Evolutionary conservation across 192 early-diverging fungal genomes (phyloP).

Genomic region (Backusella circina): DNA sequence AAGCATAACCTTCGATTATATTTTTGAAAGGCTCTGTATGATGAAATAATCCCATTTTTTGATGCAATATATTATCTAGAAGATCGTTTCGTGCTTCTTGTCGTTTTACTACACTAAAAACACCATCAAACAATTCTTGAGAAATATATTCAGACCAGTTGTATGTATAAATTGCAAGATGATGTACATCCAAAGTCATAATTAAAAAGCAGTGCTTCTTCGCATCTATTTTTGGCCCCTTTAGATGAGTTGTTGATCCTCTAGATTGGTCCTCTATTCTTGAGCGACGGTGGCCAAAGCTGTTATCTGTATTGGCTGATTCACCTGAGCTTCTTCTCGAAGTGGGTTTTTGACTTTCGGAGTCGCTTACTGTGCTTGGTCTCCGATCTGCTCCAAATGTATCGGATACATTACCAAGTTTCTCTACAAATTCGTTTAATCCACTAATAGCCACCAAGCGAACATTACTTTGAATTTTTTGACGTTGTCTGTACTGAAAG

Average conservation of each 20-base stretch:
- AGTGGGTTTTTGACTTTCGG: constrained; percentile 1
- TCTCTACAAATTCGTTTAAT: constrained; percentile 42
- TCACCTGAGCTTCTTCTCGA: constrained; percentile 14
- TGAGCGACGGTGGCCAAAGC: neutral
- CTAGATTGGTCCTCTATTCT: constrained; percentile 15
- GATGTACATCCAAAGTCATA: constrained; percentile 45
- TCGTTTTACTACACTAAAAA: constrained; percentile 42
- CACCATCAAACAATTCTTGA: constrained; percentile 38
- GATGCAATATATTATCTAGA: constrained; percentile 48
- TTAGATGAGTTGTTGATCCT: neutral
- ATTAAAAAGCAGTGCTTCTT: constrained; percentile 44
- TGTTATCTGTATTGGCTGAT: constrained; percentile 2
- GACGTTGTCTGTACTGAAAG: neutral
- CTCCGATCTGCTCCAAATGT: constrained; percentile 25
- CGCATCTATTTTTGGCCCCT: constrained; percentile 7
- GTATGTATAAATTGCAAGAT: constrained; percentile 45
- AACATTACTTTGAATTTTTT: constrained; percentile 23
- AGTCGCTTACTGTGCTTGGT: constrained; percentile 39
- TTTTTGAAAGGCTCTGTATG: constrained; percentile 31
- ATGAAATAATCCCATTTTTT: constrained; percentile 62
- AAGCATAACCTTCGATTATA: constrained; percentile 12
- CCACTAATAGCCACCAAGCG: constrained; percentile 47
- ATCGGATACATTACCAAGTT: constrained; percentile 28
- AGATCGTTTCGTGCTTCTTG: constrained; percentile 46
- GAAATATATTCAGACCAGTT: constrained; percentile 46